Evolutionary conservation across 345 rosid genomes (phyloP).

Genomic region (Populus tremula): DNA sequence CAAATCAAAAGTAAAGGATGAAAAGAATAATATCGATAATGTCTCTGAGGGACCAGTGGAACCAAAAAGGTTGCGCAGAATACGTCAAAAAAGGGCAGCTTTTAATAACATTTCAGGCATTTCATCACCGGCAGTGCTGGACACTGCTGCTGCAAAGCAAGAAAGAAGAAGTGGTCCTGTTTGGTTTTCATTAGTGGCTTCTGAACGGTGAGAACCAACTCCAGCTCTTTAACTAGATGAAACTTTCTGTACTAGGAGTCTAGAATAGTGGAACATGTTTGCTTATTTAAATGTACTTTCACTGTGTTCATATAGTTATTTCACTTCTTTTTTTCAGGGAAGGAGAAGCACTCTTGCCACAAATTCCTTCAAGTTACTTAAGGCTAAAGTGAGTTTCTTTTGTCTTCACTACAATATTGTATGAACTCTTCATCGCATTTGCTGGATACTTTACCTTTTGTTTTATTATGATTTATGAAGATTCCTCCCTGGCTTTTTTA

Average conservation of each 20-base stretch:
- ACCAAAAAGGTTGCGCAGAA: slow-evolving; percentile 23
- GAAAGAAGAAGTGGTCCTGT: slow-evolving; percentile 23
- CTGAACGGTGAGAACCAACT: slow-evolving; percentile 30
- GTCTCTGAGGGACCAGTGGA: not conserved
- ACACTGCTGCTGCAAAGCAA: slow-evolving; percentile 18
- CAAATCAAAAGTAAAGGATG: slow-evolving; percentile 15
- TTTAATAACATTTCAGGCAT: slow-evolving; percentile 5
- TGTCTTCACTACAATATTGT: slow-evolving; percentile 3
- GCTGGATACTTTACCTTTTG: not conserved
- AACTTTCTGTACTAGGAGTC: not conserved
- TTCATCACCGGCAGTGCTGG: slow-evolving; percentile 16
- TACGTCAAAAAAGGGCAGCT: slow-evolving; percentile 18
- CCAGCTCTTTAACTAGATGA: slow-evolving; percentile 18
- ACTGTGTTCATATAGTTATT: slow-evolving; percentile 22
- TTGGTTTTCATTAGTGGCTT: slow-evolving; percentile 34
- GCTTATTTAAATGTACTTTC: slow-evolving; percentile 10
- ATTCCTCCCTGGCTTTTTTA: not conserved
- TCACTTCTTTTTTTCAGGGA: slow-evolving; percentile 15
- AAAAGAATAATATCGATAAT: slow-evolving; percentile 6
- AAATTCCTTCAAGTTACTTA: slow-evolving; percentile 25
- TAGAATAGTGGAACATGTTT: slow-evolving; percentile 6
- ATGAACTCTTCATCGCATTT: not conserved
- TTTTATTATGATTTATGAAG: not conserved
- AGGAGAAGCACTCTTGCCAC: slow-evolving; percentile 33
- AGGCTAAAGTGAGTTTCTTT: slow-evolving; percentile 31